phyloP scores from a whole-genome alignment of 257 asterid genomes.

The Dorcoceras hygrometricum region DNA sequence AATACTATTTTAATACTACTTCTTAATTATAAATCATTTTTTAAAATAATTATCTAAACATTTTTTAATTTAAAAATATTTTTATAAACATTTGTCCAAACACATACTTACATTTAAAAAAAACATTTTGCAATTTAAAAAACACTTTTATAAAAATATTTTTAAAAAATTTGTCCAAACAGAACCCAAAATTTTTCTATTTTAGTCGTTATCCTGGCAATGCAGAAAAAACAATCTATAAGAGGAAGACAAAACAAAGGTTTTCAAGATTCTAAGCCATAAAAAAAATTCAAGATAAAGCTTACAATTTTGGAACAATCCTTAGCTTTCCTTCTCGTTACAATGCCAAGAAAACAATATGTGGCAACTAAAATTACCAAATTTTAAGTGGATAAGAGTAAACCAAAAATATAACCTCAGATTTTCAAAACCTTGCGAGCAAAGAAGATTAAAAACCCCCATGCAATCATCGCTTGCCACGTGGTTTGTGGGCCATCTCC shows the following conservation, averaged over 20 bases:
- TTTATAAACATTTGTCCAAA: too few species aligned
- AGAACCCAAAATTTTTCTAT: too few species aligned
- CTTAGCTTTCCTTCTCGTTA: background rate
- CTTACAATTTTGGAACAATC: background rate
- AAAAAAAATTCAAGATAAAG: background rate
- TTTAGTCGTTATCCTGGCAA: background rate
- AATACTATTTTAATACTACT: too few species aligned
- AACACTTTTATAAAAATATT: too few species aligned
- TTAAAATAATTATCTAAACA: too few species aligned
- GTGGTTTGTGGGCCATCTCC: conserved; percentile 59
- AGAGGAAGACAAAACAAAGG: background rate
- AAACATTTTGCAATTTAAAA: too few species aligned
- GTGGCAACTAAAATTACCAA: background rate
- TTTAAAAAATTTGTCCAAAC: too few species aligned
- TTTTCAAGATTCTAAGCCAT: background rate
- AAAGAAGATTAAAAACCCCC: background rate
- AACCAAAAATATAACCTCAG: background rate
- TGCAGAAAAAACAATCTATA: background rate
- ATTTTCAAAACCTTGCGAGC: background rate
- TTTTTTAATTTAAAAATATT: too few species aligned
- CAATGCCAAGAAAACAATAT: background rate
- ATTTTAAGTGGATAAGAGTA: background rate
- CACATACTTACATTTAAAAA: too few species aligned
- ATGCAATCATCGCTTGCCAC: conserved; percentile 32
- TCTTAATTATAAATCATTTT: too few species aligned